A percentile compares a stretch with the other conserved stretches of the same genome.
These are phyloP conservation scores for Ammopiptanthus mongolicus DNA, from an alignment of 306 rosid genomes.

Conservation along the genomic window DNA sequence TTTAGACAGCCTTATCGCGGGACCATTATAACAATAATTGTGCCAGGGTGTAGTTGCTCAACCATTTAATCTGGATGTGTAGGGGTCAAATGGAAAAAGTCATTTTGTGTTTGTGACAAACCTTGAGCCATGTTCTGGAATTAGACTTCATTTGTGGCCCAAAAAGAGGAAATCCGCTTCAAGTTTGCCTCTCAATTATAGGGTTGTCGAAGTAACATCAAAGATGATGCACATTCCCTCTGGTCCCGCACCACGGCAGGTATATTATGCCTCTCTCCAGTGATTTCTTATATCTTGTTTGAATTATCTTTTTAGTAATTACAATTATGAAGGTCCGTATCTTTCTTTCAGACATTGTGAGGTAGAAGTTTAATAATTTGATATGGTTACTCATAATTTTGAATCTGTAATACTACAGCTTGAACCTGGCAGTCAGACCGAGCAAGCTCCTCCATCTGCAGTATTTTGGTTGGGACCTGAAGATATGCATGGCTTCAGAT, in stretches of 20 bases:
- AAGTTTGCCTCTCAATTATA: slow-evolving; percentile 48
- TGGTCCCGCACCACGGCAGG: slow-evolving; percentile 97
- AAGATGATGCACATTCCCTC: slow-evolving; percentile 96
- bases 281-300: slow-evolving; percentile 13
- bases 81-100: slow-evolving; percentile 83
- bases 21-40: background rate
- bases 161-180: slow-evolving; percentile 68
- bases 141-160: slow-evolving; percentile 93
- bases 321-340: background rate
- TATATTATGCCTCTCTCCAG: slow-evolving; percentile 22
- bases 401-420: slow-evolving; percentile 42
- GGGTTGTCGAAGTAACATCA: slow-evolving; percentile 81
- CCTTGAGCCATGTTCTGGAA: slow-evolving; percentile 95
- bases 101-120: slow-evolving; percentile 94
- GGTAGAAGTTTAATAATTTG: slow-evolving; percentile 10
- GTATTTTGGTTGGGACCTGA: slow-evolving; percentile 75
- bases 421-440: slow-evolving; percentile 99
- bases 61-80: slow-evolving; percentile 32
- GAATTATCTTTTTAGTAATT: slow-evolving; percentile 4
- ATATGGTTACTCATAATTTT: slow-evolving; percentile 27
- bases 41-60: slow-evolving; percentile 12
- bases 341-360: slow-evolving; percentile 14
- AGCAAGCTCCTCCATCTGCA: slow-evolving; percentile 95
- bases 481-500: slow-evolving; percentile 91
- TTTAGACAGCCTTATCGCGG: too few species aligned